A percentile compares a stretch with the other conserved stretches of the same genome.
Evolutionary conservation across 2,329 filamentous ascomycete genomes (phyloP).

Genomic region (Dactylonectria estremocensis): DNA sequence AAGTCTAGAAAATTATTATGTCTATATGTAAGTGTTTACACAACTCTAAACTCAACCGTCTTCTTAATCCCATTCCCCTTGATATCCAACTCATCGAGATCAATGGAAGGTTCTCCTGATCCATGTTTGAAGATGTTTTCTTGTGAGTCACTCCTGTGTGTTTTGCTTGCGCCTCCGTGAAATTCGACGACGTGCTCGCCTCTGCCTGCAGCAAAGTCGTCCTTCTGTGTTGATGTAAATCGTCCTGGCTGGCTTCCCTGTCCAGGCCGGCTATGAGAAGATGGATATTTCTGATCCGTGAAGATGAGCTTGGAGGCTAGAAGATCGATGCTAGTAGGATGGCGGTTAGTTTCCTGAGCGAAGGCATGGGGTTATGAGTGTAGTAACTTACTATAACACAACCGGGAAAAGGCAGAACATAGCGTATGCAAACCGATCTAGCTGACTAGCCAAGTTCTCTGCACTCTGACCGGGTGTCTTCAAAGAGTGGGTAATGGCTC

Average conservation of each 20-base stretch:
- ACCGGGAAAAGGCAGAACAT: constrained; percentile 58
- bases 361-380: fast-evolving
- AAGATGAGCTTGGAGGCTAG: constrained; percentile 52
- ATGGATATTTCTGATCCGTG: constrained; percentile 15
- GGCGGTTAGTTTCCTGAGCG: fast-evolving
- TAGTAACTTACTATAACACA: constrained; percentile 55
- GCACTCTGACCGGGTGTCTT: constrained; percentile 55
- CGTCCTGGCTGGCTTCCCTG: not conserved
- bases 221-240: constrained; percentile 17
- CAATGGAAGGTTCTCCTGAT: constrained; percentile 24
- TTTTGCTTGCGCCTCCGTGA: constrained; percentile 28
- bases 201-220: not conserved
- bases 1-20: not conserved
- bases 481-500: constrained; percentile 55
- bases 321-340: constrained; percentile 48
- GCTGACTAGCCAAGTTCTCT: constrained; percentile 53
- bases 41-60: constrained; percentile 38
- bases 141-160: constrained; percentile 34
- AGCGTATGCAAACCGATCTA: constrained; percentile 58
- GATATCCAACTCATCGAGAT: constrained; percentile 38
- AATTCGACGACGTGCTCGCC: constrained; percentile 30
- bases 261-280: not conserved
- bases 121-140: constrained; percentile 37
- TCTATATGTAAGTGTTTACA: not conserved
- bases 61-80: constrained; percentile 41